Evolutionary conservation across 2,329 filamentous ascomycete species (phyloP), one percentile per base, ranked within the genome.

Genomic region (Hymenoscyphus occultus): DNA sequence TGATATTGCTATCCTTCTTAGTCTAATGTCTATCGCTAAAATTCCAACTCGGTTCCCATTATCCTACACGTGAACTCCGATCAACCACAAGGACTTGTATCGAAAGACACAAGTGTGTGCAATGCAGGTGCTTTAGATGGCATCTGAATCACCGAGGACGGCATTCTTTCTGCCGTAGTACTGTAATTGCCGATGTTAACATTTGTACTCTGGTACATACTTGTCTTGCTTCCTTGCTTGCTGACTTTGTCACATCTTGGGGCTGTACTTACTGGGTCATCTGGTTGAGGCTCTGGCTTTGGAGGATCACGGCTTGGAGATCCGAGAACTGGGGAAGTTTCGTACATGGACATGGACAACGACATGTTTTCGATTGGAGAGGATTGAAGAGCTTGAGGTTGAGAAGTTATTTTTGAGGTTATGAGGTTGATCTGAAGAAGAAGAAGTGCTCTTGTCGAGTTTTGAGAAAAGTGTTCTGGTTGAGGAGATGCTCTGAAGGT

Each of bases 261-360:
- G 14, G 22, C 9, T 54, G 9, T 28, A 60, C 59, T 60, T 48
- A 60, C 59, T 28, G 59, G 59, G 12, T 60, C 59, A 60, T 60
- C 59, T 42, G 59, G 59, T 60, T 60, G 59, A 42, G 59, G 59
- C 22, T 60, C 39, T 28, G 59, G 59, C 59, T 60, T 42, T 45
- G 59, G 59, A 4, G 59, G 39, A 32, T 39, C 9, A 3, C 32
- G 16, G 56, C 32, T 22, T 39, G 32, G 32, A 59, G 56, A 39
- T 16, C 32, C 19, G 32, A 39, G 6, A 28, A 5, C 39, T 59
- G 56, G 14, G 32, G 13, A n/a, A 59, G n/a, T 59, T 35, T 40
- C 22, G n/a, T 39, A 40, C 12, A 22, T 59, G n/a, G 19, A 3
- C 19, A 54, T 28, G 48, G 48, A 54, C 2, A 28, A 28, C 28